Evolutionary conservation across 2,329 filamentous ascomycete species (phyloP), one percentile per base, ranked within the genome.

Genomic region (Neofusicoccum cordaticola): DNA sequence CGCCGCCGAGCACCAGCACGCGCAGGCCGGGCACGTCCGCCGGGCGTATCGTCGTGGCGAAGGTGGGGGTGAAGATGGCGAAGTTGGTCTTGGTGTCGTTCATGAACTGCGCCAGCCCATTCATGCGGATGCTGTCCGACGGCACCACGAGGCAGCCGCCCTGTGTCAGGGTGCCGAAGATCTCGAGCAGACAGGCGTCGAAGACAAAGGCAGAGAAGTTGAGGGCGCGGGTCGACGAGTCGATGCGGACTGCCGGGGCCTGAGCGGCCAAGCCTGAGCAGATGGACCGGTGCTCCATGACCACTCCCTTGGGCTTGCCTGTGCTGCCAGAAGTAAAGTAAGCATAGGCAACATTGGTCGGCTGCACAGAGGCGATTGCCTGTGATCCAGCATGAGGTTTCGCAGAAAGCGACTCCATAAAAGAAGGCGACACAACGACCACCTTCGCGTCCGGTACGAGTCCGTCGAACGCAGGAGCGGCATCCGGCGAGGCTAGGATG

Each of bases 91-190:
- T 3, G 3, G 13, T 5, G 9, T 9, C 39, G 22, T 34, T 69
- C 66, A 66, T 82, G 73, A 2, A 22, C 5, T 7, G 19, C 6
- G 17, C 39, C 6, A 58, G 27, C 5, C 12, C 19, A 3, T 15
- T 12, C 68, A 86, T 78, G 2, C 84, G 79, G 56, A 83, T 80
- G 50, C 82, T 79, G 31, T 86, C 84, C 0, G 84, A 85, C 0
- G 84, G 83, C 5, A 86, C 82, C 68, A 83, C 85, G 12, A 85
- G 77, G 58, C 80, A 81, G 3, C 82, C 83, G 31, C 83, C 83
- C 13, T 75, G 72, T 22, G 78, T 76, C n/a, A 85, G 75, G 0
- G 83, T 84, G 63, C 81, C 84, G 9, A 85, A 79, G 78, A 85
- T 85, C 68, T 83, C 84, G 70, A 83, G 80, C 31, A 85, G 80